These are phyloP conservation scores for Cystobasidium tubakii DNA, from an alignment of 768 basidiomycete genomes.

Conservation along the genomic window DNA sequence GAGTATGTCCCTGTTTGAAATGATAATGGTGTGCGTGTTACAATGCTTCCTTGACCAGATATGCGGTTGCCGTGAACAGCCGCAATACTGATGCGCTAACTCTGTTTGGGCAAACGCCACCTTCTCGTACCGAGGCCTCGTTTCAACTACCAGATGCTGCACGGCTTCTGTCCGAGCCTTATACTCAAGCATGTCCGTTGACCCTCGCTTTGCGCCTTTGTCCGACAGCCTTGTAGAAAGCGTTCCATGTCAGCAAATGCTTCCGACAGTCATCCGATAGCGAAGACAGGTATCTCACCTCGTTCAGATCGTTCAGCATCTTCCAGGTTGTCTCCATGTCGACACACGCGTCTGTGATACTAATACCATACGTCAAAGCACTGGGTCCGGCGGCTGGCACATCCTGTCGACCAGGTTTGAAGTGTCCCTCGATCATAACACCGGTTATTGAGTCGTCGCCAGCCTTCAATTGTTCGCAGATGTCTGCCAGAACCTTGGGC, in stretches of 20 bases:
- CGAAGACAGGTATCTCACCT: constrained; percentile 29
- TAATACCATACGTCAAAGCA: constrained; percentile 61
- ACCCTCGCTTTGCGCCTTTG: background rate
- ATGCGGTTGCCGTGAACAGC: too few relatives aligned
- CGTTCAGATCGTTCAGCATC: constrained; percentile 60
- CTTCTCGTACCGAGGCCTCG: too few relatives aligned
- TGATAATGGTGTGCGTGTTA: too few relatives aligned
- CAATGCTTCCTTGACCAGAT: too few relatives aligned
- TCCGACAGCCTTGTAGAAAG: constrained; percentile 38
- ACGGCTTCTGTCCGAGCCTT: background rate
- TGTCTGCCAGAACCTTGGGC: constrained; percentile 61
- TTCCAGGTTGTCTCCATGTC: constrained; percentile 71
- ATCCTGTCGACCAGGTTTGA: constrained; percentile 84
- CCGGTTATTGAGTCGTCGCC: constrained; percentile 72
- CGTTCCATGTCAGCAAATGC: background rate
- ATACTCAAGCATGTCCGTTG: constrained; percentile 12
- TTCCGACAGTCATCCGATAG: too few relatives aligned
- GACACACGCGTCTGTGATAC: constrained; percentile 85
- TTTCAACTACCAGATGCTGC: too few relatives aligned
- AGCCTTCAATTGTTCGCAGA: constrained; percentile 66
- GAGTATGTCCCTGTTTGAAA: too few relatives aligned
- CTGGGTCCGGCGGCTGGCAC: constrained; percentile 65
- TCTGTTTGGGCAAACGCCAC: too few relatives aligned
- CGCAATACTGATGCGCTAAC: background rate
- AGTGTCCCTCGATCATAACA: constrained; percentile 94